Percentiles rank a stretch among this genome's conserved stretches.
Evolutionary conservation across 257 asterid genomes (phyloP).

Genomic region (Thymus quinquecostatus): DNA sequence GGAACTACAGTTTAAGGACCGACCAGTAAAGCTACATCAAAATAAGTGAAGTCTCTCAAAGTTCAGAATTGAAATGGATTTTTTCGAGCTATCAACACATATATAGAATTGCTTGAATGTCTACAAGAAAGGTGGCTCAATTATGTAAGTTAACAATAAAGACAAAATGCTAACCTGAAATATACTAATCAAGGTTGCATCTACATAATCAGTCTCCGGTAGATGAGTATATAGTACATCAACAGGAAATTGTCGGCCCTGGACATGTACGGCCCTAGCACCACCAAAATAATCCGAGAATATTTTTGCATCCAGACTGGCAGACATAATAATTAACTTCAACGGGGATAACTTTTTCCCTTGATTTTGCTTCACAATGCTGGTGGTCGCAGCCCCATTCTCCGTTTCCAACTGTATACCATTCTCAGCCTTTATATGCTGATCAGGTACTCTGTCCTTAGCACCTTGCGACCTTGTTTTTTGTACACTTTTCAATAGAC

Average conservation of each 20-base stretch:
- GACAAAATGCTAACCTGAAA: constrained; percentile 66
- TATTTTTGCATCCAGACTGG: constrained; percentile 85
- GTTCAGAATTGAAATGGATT: constrained; percentile 3
- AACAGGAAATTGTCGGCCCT: constrained; percentile 89
- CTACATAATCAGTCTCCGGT: constrained; percentile 91
- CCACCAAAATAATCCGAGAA: constrained; percentile 90
- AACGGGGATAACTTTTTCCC: constrained; percentile 64
- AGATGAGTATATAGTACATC: constrained; percentile 70
- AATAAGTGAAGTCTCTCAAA: constrained; percentile 17
- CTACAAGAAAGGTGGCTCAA: constrained; percentile 8
- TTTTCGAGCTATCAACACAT: constrained; percentile 6
- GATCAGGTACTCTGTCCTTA: constrained; percentile 34
- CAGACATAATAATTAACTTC: constrained; percentile 92
- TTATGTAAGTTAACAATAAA: constrained; percentile 26
- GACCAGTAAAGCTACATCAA: constrained; percentile 17
- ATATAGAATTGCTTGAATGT: not conserved
- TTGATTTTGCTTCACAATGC: constrained; percentile 42
- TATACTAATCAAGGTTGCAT: constrained; percentile 87
- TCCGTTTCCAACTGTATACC: constrained; percentile 38
- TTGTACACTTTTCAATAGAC: constrained; percentile 84
- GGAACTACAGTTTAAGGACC: constrained; percentile 18
- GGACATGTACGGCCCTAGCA: constrained; percentile 95
- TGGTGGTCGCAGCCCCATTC: constrained; percentile 36
- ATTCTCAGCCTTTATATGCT: constrained; percentile 36
- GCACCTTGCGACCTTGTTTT: constrained; percentile 62